A percentile compares a stretch with the other conserved stretches of the same genome.
Evolutionary conservation across 2,329 filamentous ascomycete genomes (phyloP).

Genomic region (Ophiosphaerella korrae): DNA sequence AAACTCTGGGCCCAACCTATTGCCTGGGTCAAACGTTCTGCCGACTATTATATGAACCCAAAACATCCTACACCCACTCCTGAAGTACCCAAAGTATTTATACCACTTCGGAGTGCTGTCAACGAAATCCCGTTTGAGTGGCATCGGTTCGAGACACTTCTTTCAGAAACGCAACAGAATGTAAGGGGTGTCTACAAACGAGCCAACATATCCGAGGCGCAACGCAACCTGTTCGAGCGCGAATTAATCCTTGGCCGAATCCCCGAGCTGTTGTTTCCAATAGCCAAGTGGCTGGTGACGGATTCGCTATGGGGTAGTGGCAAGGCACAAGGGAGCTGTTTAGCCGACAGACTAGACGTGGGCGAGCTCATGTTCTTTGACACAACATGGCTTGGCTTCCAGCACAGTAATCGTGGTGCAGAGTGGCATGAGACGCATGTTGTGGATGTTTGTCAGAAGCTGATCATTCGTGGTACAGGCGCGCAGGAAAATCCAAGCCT

Average conservation of each 20-base stretch:
- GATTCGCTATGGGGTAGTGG: slow-evolving; percentile 41
- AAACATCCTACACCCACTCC: slow-evolving; percentile 49
- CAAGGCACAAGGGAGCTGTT: slow-evolving; percentile 45
- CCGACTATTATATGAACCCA: slow-evolving; percentile 36
- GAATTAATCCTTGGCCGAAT: slow-evolving; percentile 59
- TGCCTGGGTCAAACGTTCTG: slow-evolving; percentile 36
- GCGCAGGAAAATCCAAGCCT: slow-evolving; percentile 28
- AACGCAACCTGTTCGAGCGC: slow-evolving; percentile 57
- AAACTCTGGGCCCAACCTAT: slow-evolving; percentile 42
- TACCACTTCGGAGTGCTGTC: slow-evolving; percentile 43
- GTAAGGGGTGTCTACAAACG: slow-evolving; percentile 63
- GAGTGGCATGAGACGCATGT: slow-evolving; percentile 66
- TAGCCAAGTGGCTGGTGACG: slow-evolving; percentile 55
- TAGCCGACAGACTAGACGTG: slow-evolving; percentile 66
- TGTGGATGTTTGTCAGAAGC: slow-evolving; percentile 62
- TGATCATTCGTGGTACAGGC: slow-evolving; percentile 42
- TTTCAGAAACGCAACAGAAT: slow-evolving; percentile 67
- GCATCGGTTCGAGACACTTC: slow-evolving; percentile 53
- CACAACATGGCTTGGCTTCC: slow-evolving; percentile 70
- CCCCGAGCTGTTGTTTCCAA: slow-evolving; percentile 56
- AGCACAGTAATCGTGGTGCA: slow-evolving; percentile 62
- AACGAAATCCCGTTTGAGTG: slow-evolving; percentile 51
- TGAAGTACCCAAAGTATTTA: slow-evolving; percentile 51
- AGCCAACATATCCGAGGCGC: slow-evolving; percentile 50
- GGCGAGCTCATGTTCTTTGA: slow-evolving; percentile 75